A percentile compares a stretch with the other conserved stretches of the same genome.
phyloP scores from a whole-genome alignment of 768 basidiomycete genomes.

The Inosperma sp. region DNA sequence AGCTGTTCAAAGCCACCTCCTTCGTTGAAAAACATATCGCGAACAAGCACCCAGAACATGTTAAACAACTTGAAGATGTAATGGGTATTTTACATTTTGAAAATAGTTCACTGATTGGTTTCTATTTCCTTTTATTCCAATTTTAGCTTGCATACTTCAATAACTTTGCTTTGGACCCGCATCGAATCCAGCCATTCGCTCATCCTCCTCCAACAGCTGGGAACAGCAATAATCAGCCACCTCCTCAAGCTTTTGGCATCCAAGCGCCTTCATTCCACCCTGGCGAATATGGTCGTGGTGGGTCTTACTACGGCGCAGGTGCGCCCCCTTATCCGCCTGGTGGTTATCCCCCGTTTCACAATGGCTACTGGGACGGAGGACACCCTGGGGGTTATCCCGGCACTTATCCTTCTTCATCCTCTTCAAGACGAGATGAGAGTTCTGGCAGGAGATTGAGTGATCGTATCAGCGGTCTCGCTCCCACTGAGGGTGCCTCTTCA shows the following conservation, averaged over 20 bases:
- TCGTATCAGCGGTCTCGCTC: conserved; percentile 73
- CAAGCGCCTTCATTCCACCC: conserved; percentile 52
- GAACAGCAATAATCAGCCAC: conserved; percentile 63
- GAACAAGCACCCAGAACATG: conserved; percentile 87
- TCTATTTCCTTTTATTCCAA: conserved; percentile 7
- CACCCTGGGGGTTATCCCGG: conserved; percentile 38
- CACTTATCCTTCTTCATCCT: conserved; percentile 35
- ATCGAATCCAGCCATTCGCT: conserved; percentile 80
- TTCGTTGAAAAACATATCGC: conserved; percentile 98
- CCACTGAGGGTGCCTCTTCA: conserved; percentile 34
- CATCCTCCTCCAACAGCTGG: conserved; percentile 68
- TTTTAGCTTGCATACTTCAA: conserved; percentile 84
- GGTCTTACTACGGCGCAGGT: conserved; percentile 33
- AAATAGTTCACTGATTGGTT: conserved; percentile 6
- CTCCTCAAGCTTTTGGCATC: conserved; percentile 82
- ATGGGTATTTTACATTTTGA: conserved; percentile 16
- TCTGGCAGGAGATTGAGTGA: conserved; percentile 68
- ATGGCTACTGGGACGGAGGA: conserved; percentile 43
- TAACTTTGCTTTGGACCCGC: conserved; percentile 94
- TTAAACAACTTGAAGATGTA: conserved; percentile 84
- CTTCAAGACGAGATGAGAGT: conserved; percentile 55
- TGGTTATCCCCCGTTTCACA: conserved; percentile 39
- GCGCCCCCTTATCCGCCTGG: conserved; percentile 29
- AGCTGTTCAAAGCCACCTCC: conserved; percentile 94
- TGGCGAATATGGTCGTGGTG: conserved; percentile 31